Evolutionary conservation across 768 basidiomycete genomes (phyloP).

Genomic region (Suillus lakei): DNA sequence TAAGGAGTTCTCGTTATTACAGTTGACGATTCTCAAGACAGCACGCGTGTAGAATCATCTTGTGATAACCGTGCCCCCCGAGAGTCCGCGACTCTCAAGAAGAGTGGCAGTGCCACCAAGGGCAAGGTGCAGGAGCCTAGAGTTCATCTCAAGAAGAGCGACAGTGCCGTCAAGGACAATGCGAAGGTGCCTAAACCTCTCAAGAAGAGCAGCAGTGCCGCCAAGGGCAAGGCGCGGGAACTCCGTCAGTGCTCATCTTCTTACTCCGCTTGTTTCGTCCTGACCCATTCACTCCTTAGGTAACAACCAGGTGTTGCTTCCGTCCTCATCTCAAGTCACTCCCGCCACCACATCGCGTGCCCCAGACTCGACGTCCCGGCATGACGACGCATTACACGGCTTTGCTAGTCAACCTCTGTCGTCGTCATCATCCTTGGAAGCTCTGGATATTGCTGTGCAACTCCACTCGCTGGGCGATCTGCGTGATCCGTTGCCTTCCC

Average conservation of each 20-base stretch:
- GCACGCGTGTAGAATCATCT: not conserved
- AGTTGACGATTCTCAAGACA: not conserved
- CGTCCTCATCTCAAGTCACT: not conserved
- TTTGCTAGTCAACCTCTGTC: not conserved
- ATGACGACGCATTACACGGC: not conserved
- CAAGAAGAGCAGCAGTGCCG: not conserved
- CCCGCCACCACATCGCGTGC: not conserved
- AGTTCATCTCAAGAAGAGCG: not conserved
- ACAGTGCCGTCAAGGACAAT: not conserved
- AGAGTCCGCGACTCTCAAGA: not conserved
- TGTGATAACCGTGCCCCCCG: not conserved
- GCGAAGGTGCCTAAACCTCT: not conserved
- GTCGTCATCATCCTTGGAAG: not conserved
- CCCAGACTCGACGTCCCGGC: not conserved
- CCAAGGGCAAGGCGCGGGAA: not conserved
- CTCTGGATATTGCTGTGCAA: not conserved
- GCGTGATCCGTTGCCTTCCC: not conserved
- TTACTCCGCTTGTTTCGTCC: not conserved
- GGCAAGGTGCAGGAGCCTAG: not conserved
- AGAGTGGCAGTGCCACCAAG: not conserved
- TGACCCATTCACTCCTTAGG: not conserved
- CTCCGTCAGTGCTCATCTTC: not conserved
- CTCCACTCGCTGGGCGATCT: not conserved
- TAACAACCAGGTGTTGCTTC: conserved; percentile 3
- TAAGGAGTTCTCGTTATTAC: not conserved